phyloP scores from a whole-genome alignment of 192 early-diverging fungal genomes.

The Kickxella alabastrina region DNA sequence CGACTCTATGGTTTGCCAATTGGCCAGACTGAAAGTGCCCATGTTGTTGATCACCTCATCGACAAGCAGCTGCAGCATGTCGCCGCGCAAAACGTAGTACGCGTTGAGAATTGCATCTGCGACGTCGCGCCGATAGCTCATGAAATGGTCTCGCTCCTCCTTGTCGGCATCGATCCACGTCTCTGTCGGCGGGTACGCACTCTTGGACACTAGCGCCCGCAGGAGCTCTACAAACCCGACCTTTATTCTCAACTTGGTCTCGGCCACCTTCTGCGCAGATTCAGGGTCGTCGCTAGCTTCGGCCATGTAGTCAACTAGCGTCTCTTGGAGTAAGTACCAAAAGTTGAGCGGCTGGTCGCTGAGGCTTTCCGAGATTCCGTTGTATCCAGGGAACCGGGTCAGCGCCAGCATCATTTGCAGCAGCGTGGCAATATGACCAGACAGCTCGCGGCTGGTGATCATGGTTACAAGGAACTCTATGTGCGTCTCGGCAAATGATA shows the following conservation, averaged over 20 bases:
- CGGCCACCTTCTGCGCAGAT: conserved; percentile 1
- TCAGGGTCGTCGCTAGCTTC: conserved; percentile 22
- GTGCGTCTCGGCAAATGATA: conserved; percentile 45
- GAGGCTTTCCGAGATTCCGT: conserved; percentile 63
- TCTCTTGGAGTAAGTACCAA: conserved; percentile 72
- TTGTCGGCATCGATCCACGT: conserved; percentile 57
- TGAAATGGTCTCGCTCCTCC: conserved; percentile 58
- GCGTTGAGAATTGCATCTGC: conserved; percentile 68
- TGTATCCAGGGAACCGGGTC: conserved; percentile 66
- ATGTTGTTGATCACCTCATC: conserved; percentile 18
- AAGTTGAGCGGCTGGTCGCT: conserved; percentile 68
- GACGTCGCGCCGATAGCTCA: conserved; percentile 64
- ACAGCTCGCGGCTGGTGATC: conserved; percentile 6
- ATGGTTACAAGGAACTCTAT: conserved; percentile 29
- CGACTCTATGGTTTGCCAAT: conserved; percentile 53
- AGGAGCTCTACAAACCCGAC: conserved; percentile 54
- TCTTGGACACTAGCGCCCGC: conserved; percentile 54
- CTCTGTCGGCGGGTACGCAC: conserved; percentile 53
- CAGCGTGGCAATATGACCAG: conserved; percentile 8
- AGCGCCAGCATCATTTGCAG: conserved; percentile 57
- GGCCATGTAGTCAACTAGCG: conserved; percentile 53
- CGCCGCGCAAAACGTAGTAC: conserved; percentile 61
- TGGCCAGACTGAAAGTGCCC: conserved; percentile 17
- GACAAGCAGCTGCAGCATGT: conserved; percentile 53
- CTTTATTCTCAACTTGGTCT: conserved; percentile 23